A percentile compares a stretch with the other conserved stretches of the same genome.
Conservation (phyloP, 1,284 basidiomycete genomes). For the Tausonia pullulans region DNA sequence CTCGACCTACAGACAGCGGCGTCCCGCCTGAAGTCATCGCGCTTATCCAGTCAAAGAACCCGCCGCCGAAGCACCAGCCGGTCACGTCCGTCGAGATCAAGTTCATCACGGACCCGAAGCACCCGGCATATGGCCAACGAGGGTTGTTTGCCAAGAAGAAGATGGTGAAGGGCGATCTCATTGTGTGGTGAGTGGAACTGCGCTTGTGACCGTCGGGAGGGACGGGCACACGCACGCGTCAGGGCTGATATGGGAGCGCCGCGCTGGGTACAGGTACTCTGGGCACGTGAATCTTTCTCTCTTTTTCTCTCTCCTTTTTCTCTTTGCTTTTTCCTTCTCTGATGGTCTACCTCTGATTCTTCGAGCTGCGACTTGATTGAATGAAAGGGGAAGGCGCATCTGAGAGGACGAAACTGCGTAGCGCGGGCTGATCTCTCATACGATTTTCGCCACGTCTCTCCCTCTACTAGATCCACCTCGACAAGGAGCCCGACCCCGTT, state of each 20-base stretch:
- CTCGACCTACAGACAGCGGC: neutral
- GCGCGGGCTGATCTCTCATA: too few relatives aligned
- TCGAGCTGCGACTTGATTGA: too few relatives aligned
- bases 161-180: conserved; percentile 10
- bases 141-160: conserved; percentile 13
- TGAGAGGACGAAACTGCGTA: too few relatives aligned
- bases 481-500: conserved; percentile 2
- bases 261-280: neutral
- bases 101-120: neutral
- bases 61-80: conserved; percentile 8
- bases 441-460: too few relatives aligned
- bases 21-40: conserved; percentile 3
- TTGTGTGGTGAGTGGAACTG: conserved; percentile 10
- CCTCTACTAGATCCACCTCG: conserved; percentile 1
- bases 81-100: conserved; percentile 7
- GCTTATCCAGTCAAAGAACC: conserved; percentile 4
- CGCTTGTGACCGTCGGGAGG: neutral
- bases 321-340: too few relatives aligned
- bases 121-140: conserved; percentile 15
- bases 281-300: neutral
- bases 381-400: too few relatives aligned
- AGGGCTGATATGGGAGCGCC: too few relatives aligned
- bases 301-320: too few relatives aligned
- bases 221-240: too few relatives aligned
- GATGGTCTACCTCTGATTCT: too few relatives aligned